Conservation (phyloP, 768 basidiomycete species). For the Lanmaoa pseudosensibilis region DNA sequence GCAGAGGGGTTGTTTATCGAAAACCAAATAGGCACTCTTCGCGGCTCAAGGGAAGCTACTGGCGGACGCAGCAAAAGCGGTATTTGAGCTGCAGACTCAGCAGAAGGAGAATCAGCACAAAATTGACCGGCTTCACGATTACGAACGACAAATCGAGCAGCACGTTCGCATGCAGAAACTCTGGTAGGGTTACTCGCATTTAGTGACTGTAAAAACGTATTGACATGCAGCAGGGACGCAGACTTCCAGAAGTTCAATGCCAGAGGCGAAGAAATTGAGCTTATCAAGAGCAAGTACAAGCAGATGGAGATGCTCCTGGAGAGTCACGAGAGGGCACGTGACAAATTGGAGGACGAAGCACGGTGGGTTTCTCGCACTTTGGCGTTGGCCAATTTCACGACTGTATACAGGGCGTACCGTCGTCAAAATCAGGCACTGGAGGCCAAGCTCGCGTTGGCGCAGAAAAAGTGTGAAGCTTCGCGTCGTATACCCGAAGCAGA, state of each 20-base stretch:
- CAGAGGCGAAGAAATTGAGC: slow-evolving; percentile 56
- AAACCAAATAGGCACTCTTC: slow-evolving; percentile 53
- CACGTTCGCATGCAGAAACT: slow-evolving; percentile 71
- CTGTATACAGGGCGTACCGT: slow-evolving; percentile 46
- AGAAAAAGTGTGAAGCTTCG: slow-evolving; percentile 41
- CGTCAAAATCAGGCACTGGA: slow-evolving; percentile 65
- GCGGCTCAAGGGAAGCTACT: slow-evolving; percentile 67
- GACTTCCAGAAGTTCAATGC: slow-evolving; percentile 73
- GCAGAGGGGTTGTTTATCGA: background rate
- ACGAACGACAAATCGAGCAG: slow-evolving; percentile 85
- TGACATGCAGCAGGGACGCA: slow-evolving; percentile 54
- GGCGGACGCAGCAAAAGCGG: slow-evolving; percentile 64
- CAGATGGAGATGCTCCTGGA: slow-evolving; percentile 68
- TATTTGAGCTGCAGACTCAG: slow-evolving; percentile 73
- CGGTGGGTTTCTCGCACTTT: slow-evolving; percentile 43
- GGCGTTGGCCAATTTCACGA: background rate
- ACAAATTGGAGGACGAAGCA: slow-evolving; percentile 54
- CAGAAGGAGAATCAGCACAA: slow-evolving; percentile 80
- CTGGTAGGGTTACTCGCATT: slow-evolving; percentile 55
- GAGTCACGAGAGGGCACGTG: slow-evolving; percentile 53
- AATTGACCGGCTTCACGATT: slow-evolving; percentile 76
- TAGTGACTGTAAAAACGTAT: background rate
- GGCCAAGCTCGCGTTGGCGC: slow-evolving; percentile 49
- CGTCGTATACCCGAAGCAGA: slow-evolving; percentile 39
- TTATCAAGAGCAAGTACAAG: slow-evolving; percentile 56